Evolutionary conservation across 148 eudicot species (phyloP).

Genomic region (Gaultheria prostrata): DNA sequence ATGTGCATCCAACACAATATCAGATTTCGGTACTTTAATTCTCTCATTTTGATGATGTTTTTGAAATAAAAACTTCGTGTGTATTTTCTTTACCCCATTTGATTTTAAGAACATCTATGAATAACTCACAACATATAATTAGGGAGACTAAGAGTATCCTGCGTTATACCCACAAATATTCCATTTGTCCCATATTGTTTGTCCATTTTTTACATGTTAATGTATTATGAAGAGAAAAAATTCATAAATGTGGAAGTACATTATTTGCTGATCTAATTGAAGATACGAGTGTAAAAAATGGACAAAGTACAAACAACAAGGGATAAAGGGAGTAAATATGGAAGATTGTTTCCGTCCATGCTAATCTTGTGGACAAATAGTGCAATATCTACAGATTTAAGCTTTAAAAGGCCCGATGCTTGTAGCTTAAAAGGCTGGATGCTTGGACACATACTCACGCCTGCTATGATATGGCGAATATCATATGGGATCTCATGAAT

Average conservation of each 20-base stretch:
- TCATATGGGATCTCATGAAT: not conserved
- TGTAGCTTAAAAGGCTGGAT: too few relatives aligned
- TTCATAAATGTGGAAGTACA: not conserved
- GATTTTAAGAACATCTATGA: not conserved
- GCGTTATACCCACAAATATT: not conserved
- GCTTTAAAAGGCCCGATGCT: not conserved
- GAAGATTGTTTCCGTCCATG: not conserved
- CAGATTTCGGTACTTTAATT: not conserved
- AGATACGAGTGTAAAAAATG: not conserved
- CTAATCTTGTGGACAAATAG: not conserved
- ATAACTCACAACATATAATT: not conserved
- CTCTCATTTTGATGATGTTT: not conserved
- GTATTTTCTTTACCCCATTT: not conserved
- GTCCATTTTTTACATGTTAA: not conserved
- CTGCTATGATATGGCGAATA: not conserved
- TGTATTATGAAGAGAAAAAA: not conserved
- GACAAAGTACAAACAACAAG: not conserved
- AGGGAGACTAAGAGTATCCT: not conserved
- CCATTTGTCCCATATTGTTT: not conserved
- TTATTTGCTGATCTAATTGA: not conserved
- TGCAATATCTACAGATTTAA: not conserved
- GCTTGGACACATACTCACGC: not conserved
- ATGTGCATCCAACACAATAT: not conserved
- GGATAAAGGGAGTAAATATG: not conserved
- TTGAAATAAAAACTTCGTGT: not conserved